phyloP scores from a whole-genome alignment of 177 flowering plant species.

The Telopea speciosissima region DNA sequence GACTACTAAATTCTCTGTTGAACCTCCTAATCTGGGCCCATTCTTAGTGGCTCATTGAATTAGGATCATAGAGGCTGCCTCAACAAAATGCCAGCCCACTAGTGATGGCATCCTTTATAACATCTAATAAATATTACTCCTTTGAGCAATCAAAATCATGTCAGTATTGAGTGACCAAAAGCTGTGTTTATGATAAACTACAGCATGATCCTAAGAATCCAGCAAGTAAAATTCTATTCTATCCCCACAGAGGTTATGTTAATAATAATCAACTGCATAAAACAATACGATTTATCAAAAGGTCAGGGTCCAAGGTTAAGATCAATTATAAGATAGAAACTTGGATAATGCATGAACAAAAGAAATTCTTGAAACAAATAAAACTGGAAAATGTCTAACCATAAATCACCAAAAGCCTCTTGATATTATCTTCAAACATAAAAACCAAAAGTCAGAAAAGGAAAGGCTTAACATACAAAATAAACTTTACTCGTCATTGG shows the following conservation, averaged over 20 bases:
- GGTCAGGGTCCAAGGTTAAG: not conserved
- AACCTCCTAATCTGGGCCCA: too few species aligned
- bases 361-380: not conserved
- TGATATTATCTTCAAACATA: not conserved
- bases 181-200: too few species aligned
- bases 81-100: too few species aligned
- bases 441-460: not conserved
- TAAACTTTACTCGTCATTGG: slow-evolving; percentile 71
- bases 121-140: too few species aligned
- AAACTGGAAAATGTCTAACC: not conserved
- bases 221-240: not conserved
- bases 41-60: too few species aligned
- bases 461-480: slow-evolving; percentile 53
- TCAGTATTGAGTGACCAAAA: too few species aligned
- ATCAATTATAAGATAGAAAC: not conserved
- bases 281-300: not conserved
- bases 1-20: too few species aligned
- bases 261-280: not conserved
- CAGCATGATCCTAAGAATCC: not conserved
- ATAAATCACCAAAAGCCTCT: not conserved
- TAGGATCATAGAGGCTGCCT: too few species aligned
- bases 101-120: too few species aligned
- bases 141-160: too few species aligned
- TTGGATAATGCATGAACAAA: not conserved
- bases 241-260: not conserved